These are phyloP conservation scores for Lignosus rhinocerotis DNA, from an alignment of 1,284 basidiomycete genomes.

Conservation along the genomic window DNA sequence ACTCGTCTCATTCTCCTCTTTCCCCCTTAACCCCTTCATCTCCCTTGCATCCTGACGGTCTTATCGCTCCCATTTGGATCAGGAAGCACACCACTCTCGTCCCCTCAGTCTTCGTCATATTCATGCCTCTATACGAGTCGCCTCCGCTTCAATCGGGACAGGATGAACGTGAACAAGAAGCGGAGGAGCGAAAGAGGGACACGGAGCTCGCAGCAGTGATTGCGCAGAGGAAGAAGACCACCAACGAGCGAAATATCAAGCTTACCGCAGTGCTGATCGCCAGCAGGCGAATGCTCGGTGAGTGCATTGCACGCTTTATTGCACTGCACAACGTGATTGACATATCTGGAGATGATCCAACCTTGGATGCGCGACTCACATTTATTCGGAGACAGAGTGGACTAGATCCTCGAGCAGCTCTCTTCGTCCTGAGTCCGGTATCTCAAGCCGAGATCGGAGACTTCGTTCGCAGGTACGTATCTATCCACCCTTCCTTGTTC, in stretches of 20 bases:
- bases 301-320: constrained; percentile 17
- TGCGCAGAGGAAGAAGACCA: constrained; percentile 72
- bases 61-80: constrained; percentile 97
- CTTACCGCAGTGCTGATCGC: constrained; percentile 95
- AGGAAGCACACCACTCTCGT: constrained; percentile 91
- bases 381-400: constrained; percentile 85
- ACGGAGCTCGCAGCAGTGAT: constrained; percentile 78
- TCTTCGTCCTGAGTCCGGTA: constrained; percentile 95
- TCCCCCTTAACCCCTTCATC: constrained; percentile 88
- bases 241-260: constrained; percentile 88
- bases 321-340: not conserved
- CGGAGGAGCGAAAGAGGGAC: constrained; percentile 74
- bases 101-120: constrained; percentile 91
- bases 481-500: not conserved
- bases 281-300: constrained; percentile 80
- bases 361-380: constrained; percentile 81
- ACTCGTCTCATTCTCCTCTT: constrained; percentile 77
- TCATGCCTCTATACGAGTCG: constrained; percentile 79
- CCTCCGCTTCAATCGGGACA: constrained; percentile 56
- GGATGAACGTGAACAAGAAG: constrained; percentile 57
- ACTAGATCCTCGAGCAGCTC: constrained; percentile 86
- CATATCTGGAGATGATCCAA: constrained; percentile 66
- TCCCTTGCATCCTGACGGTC: constrained; percentile 89
- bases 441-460: constrained; percentile 78
- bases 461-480: constrained; percentile 72